Evolutionary conservation across 1,284 basidiomycete genomes (phyloP), one percentile per base, ranked within the genome.

Genomic region (Malassezia sympodialis): DNA sequence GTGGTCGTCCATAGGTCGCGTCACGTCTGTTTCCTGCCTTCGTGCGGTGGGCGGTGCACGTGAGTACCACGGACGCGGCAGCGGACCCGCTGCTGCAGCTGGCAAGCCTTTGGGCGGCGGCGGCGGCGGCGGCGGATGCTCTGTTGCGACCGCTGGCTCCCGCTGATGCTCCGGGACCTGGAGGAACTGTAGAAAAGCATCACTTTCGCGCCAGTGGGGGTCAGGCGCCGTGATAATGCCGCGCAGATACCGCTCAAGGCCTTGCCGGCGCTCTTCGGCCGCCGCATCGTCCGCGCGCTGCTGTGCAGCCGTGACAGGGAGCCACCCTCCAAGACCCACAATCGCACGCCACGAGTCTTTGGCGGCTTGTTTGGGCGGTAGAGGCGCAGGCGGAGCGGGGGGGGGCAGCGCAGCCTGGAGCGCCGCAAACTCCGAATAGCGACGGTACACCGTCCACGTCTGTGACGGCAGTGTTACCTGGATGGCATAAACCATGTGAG

Each of bases 351-450:
- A 53, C 42, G 61, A 60, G 24, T 62, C 55, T 19, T 59, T 34
- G 75, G 88, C 80, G 35, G 82, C 77, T 68, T 86, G 84, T 76
- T 93, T 93, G 3, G 86, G 83, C 21, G 90, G 90, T 23, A 94
- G 80, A 12, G 80, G 67, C 12, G 78, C 80, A 17, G 90, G 90
- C 12, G 89, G 87, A 23, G 83, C 58, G 8, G 82, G 80, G 66
- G 85, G 84, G 21, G 80, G 80, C 62, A 96, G 82, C 67, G 89
- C 86, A 32, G 81, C 81, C 76, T 94, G 81, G 21, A 96, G 82
- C 60, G 88, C 84, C 64, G 82, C 82, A 77, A 96, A 96, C 75
- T 94, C 90, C 39, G 88, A 91, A 77, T 94, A 96, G 51, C 91
- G 86, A 56, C 86, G 80, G 81, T 86, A 87, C 78, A 94, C 87